A percentile compares a stretch with the other conserved stretches of the same genome.
Evolutionary conservation across 345 rosid genomes (phyloP).

Genomic region (Pistacia vera): DNA sequence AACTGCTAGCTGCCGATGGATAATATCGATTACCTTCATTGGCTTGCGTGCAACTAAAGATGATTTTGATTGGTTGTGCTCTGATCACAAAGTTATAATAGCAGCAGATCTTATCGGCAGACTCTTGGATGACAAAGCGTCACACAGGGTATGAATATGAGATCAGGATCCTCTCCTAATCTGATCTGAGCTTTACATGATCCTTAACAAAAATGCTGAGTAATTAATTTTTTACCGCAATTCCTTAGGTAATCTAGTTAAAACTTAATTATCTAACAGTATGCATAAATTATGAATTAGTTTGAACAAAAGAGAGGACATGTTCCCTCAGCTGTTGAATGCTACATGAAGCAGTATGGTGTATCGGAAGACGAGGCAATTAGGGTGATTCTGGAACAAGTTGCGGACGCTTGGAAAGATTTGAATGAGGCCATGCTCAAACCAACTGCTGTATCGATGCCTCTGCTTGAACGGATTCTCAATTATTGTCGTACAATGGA

Average conservation of each 20-base stretch:
- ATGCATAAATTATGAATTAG: too few relatives aligned
- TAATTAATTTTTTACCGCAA: too few relatives aligned
- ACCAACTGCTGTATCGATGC: background rate
- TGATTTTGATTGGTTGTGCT: conserved; percentile 3
- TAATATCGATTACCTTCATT: background rate
- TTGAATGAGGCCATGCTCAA: background rate
- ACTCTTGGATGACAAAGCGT: background rate
- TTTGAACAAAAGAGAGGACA: conserved; percentile 32
- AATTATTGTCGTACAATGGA: background rate
- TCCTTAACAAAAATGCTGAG: too few relatives aligned
- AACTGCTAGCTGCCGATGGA: background rate
- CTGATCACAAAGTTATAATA: background rate
- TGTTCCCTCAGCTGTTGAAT: conserved; percentile 20
- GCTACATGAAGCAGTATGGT: conserved; percentile 2
- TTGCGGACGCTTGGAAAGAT: background rate
- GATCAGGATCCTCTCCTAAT: too few relatives aligned
- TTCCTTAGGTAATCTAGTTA: too few relatives aligned
- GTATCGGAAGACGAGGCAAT: background rate
- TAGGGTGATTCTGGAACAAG: background rate
- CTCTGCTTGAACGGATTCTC: background rate
- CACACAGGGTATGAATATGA: too few relatives aligned
- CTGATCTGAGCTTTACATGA: too few relatives aligned
- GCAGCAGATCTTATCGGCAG: background rate
- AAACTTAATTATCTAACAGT: too few relatives aligned
- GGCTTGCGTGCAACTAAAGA: background rate